phyloP scores from a whole-genome alignment of 202 grass and related monocot species.

The Digitaria exilis region DNA sequence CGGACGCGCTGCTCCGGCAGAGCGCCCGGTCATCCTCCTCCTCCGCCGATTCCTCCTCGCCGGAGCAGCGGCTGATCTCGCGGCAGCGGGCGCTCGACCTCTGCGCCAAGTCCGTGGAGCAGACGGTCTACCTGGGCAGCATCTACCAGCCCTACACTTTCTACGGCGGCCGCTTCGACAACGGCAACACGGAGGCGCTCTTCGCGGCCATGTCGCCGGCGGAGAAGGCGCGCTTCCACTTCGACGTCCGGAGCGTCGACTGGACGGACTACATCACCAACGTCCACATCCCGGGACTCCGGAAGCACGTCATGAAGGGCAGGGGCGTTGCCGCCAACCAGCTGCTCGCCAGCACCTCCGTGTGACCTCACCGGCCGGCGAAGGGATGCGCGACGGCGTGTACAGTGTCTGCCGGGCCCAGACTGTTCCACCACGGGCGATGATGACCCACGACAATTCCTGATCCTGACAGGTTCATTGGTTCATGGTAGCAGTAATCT shows the following conservation, averaged over 20 bases:
- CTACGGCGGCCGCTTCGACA: slow-evolving; percentile 81
- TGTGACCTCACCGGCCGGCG: slow-evolving; percentile 15
- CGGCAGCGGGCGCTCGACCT: slow-evolving; percentile 53
- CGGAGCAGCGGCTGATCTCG: slow-evolving; percentile 28
- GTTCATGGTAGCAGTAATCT: slow-evolving; percentile 9
- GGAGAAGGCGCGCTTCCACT: slow-evolving; percentile 70
- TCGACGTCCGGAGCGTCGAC: slow-evolving; percentile 72
- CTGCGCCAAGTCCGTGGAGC: slow-evolving; percentile 71
- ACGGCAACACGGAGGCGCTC: slow-evolving; percentile 62
- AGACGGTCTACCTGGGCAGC: slow-evolving; percentile 73
- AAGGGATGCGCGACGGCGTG: slow-evolving; percentile 32
- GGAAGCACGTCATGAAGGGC: slow-evolving; percentile 90
- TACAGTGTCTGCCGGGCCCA: slow-evolving; percentile 27
- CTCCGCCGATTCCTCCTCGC: background rate
- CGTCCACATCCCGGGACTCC: slow-evolving; percentile 87
- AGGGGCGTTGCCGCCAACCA: slow-evolving; percentile 53
- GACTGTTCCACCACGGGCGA: background rate
- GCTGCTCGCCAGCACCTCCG: slow-evolving; percentile 36
- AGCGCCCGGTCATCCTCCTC: background rate
- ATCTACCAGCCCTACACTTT: slow-evolving; percentile 96
- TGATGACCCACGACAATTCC: background rate
- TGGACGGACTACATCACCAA: slow-evolving; percentile 88
- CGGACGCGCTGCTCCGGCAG: slow-evolving; percentile 60
- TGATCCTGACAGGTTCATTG: background rate
- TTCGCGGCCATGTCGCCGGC: slow-evolving; percentile 69